A percentile compares a stretch with the other conserved stretches of the same genome.
These are phyloP conservation scores for Thielaviopsis euricoi DNA, from an alignment of 2,329 filamentous ascomycete genomes.

Conservation along the genomic window DNA sequence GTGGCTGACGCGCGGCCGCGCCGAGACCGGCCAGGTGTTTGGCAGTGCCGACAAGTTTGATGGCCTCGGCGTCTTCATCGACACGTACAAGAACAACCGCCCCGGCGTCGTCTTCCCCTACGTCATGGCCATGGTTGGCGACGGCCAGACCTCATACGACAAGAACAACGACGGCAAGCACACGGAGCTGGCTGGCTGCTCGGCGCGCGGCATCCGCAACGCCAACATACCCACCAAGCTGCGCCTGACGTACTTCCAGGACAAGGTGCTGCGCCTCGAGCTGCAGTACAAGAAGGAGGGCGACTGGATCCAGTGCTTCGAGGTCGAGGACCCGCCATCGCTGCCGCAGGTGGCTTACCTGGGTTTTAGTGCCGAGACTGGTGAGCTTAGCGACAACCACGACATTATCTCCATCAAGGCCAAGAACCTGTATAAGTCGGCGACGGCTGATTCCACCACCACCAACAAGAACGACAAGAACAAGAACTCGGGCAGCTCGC, in stretches of 20 bases:
- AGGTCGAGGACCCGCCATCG: constrained; percentile 50
- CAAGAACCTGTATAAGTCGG: constrained; percentile 67
- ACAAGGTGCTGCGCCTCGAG: constrained; percentile 78
- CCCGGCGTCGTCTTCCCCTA: constrained; percentile 92
- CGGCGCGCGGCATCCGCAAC: constrained; percentile 77
- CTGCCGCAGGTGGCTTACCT: constrained; percentile 65
- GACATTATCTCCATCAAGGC: constrained; percentile 80
- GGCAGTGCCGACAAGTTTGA: constrained; percentile 80
- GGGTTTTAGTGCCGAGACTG: constrained; percentile 75
- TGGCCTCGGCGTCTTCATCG: constrained; percentile 86
- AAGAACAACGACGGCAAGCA: constrained; percentile 88
- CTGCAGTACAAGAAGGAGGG: constrained; percentile 85
- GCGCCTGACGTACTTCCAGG: constrained; percentile 88
- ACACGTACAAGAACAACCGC: constrained; percentile 99
- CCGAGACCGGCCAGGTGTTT: constrained; percentile 66
- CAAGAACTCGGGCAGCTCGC: constrained; percentile 20
- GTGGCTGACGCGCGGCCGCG: constrained; percentile 94
- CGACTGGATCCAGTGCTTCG: constrained; percentile 83
- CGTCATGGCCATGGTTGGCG: constrained; percentile 95
- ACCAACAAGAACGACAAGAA: constrained; percentile 19
- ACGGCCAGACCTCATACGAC: constrained; percentile 78
- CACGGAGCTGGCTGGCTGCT: constrained; percentile 87
- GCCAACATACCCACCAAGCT: constrained; percentile 67
- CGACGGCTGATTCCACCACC: constrained; percentile 26
- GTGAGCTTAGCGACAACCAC: constrained; percentile 93